Base-by-base conservation (phyloP, 768 basidiomycete species). In the Coprinopsis cinerea region DNA sequence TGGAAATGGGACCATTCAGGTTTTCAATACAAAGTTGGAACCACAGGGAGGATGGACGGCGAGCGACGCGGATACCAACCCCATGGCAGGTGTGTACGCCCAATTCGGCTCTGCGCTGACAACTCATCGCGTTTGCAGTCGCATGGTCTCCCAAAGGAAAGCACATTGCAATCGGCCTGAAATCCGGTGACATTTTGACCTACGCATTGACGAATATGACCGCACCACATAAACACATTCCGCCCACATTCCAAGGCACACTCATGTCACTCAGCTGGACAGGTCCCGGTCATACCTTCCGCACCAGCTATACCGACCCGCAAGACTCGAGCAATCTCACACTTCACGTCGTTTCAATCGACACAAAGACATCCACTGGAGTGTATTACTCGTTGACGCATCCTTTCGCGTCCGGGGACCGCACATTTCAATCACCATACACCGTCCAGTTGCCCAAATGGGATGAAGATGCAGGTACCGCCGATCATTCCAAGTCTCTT, bases 121-220 rank as follows among this genome's bases (percentile, higher is more conserved):
- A 40, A 18, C 23, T 56, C 51, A 55, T 28, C 46, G 7, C 20
- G n/a, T 46, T 39, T 46, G 10, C 49, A 91, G 89, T 84, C 7
- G 78, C 85, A 11, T 92, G 89, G 88, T 91, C 88, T 2, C 85
- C 88, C 1, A 89, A 88, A 62, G 89, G 88, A 39, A 92, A 88
- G 60, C 88, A 91, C 49, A 71, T 92, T 35, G 87, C 86, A 1
- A 76, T 92, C 40, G 89, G 84, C 20, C 66, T 89, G 14, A 77
- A 77, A 55, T 74, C 72, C 17, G 88, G 88, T 2, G 83, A 85
- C 47, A 82, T 91, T 32, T 61, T 87, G 35, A 81, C 85, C 0
- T 90, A 80, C 60, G 72, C 76, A 32, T 73, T 83, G 20, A 69
- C 69, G 10, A 78, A 79, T 48, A 78, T 78, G 9, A 66, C 75